Evolutionary conservation across 148 eudicot species (phyloP).

Genomic region (Polygonum maritimum): DNA sequence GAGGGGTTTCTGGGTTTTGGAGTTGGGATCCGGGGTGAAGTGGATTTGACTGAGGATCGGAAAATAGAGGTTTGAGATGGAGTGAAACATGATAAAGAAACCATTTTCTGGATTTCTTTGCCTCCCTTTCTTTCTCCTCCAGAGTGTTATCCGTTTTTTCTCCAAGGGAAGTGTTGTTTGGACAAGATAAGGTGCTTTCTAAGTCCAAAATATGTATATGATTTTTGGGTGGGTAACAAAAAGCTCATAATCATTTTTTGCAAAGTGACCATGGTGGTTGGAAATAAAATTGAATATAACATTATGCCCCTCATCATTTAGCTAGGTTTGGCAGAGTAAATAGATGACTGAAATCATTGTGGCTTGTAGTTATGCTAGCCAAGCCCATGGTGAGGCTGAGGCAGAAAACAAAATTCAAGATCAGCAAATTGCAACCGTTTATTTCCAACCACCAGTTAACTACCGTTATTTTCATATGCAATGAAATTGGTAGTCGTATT

Average conservation of each 20-base stretch:
- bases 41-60: not conserved
- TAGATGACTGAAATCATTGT: no score
- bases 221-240: no score
- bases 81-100: not conserved
- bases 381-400: not conserved
- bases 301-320: no score
- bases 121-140: not conserved
- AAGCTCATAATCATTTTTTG: no score
- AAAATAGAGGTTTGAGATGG: not conserved
- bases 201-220: not conserved
- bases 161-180: not conserved
- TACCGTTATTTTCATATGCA: not conserved
- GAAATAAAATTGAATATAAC: no score
- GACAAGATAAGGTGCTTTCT: not conserved
- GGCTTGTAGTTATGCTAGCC: no score
- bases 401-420: not conserved
- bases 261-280: no score
- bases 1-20: slow-evolving; percentile 14
- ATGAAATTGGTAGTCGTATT: not conserved
- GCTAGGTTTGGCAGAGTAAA: no score
- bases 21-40: slow-evolving; percentile 2
- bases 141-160: not conserved
- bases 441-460: not conserved
- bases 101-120: not conserved
- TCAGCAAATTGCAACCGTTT: not conserved